phyloP scores from a whole-genome alignment of 768 basidiomycete species.

The Mycena kentingensis region DNA sequence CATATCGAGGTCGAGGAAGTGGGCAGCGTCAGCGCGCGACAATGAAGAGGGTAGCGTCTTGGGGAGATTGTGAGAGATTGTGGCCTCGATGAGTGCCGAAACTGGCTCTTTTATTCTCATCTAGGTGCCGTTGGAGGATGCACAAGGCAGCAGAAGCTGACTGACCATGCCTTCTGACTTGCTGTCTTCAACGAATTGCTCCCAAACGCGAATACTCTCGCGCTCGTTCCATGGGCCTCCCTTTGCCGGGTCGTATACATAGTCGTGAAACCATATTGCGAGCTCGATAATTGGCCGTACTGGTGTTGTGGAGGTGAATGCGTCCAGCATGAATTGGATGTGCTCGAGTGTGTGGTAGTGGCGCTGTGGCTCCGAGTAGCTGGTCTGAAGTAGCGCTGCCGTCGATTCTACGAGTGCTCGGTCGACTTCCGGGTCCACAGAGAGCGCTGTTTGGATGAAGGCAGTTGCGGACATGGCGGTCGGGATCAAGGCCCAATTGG shows the following conservation, averaged over 20 bases:
- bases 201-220: slow-evolving; percentile 21
- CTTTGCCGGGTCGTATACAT: slow-evolving; percentile 22
- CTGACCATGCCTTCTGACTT: slow-evolving; percentile 10
- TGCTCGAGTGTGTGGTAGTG: slow-evolving; percentile 24
- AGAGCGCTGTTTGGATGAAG: slow-evolving; percentile 1
- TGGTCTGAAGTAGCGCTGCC: slow-evolving; percentile 10
- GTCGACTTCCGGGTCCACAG: slow-evolving; percentile 9
- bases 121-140: background rate
- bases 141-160: background rate
- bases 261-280: slow-evolving; percentile 26
- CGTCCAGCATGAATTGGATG: slow-evolving; percentile 19
- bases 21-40: slow-evolving; percentile 3
- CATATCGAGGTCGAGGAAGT: slow-evolving; percentile 24
- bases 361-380: slow-evolving; percentile 22
- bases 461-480: slow-evolving; percentile 1
- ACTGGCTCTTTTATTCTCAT: slow-evolving; percentile 10
- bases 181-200: slow-evolving; percentile 13
- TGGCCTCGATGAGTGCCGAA: slow-evolving; percentile 18
- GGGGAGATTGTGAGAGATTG: slow-evolving; percentile 19
- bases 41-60: slow-evolving; percentile 6
- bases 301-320: slow-evolving; percentile 1
- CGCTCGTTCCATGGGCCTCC: slow-evolving; percentile 23
- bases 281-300: slow-evolving; percentile 9
- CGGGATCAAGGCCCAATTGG: background rate
- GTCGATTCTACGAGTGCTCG: background rate